These are phyloP conservation scores for Tremellales sp. DNA, from an alignment of 1,284 basidiomycete species.

Conservation along the genomic window DNA sequence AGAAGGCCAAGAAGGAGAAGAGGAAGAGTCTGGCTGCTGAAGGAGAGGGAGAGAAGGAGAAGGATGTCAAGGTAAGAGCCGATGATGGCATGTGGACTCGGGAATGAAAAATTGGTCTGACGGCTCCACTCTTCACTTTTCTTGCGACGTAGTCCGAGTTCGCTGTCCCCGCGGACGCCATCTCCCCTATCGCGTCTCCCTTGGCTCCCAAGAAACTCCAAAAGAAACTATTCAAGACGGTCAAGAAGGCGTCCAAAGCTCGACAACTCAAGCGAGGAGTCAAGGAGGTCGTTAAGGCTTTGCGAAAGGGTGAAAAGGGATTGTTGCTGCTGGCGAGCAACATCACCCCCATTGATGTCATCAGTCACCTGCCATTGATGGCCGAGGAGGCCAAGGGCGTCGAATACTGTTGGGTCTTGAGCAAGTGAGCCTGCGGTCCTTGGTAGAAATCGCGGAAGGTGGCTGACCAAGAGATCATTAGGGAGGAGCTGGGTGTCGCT, in stretches of 20 bases:
- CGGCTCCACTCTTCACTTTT: constrained; percentile 25
- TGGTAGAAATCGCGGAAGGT: constrained; percentile 46
- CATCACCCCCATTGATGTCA: constrained; percentile 97
- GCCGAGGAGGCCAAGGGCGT: constrained; percentile 85
- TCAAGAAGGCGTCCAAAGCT: constrained; percentile 88
- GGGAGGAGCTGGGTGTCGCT: constrained; percentile 91
- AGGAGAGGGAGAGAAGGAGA: constrained; percentile 33
- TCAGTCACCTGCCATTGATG: constrained; percentile 91
- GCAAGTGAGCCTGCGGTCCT: constrained; percentile 38
- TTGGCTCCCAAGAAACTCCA: constrained; percentile 84
- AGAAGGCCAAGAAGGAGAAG: constrained; percentile 50
- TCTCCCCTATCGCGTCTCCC: constrained; percentile 85
- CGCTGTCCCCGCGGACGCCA: constrained; percentile 68
- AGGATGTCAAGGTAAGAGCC: constrained; percentile 36
- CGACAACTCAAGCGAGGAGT: constrained; percentile 91
- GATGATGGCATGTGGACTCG: constrained; percentile 29
- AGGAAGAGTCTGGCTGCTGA: constrained; percentile 45
- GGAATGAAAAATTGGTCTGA: constrained; percentile 44
- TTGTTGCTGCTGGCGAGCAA: constrained; percentile 92
- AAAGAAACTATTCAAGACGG: constrained; percentile 88
- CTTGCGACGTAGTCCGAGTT: constrained; percentile 53
- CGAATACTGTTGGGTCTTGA: constrained; percentile 68
- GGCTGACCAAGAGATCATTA: too few relatives aligned
- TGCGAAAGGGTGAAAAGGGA: constrained; percentile 91
- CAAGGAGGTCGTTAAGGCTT: constrained; percentile 93